Conservation (phyloP, 352 stramenopile species). For the Plasmopara viticola region DNA sequence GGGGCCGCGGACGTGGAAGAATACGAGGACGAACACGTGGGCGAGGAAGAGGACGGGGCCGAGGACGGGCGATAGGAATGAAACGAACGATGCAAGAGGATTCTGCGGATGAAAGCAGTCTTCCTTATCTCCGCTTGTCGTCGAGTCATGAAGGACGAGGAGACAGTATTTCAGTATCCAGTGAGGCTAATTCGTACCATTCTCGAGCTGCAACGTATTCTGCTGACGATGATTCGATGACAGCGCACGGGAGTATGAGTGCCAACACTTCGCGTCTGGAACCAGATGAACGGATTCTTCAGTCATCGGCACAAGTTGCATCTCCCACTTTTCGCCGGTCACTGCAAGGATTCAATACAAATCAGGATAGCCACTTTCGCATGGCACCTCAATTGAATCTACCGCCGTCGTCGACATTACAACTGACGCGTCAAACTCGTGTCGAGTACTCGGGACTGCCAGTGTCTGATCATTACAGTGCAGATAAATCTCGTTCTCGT, state of each 20-base stretch:
- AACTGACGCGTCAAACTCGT: conserved; percentile 13
- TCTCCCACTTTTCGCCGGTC: conserved; percentile 16
- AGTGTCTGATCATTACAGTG: conserved; percentile 8
- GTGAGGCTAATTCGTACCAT: conserved; percentile 13
- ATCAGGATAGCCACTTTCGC: conserved; percentile 27
- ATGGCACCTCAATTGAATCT: conserved; percentile 7
- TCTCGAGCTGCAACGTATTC: conserved; percentile 9
- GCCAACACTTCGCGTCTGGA: conserved; percentile 13
- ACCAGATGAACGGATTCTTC: conserved; percentile 16
- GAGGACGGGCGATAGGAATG: conserved; percentile 13
- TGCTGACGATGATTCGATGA: conserved; percentile 7
- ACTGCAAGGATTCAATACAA: conserved; percentile 21
- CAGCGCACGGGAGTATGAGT: conserved; percentile 18
- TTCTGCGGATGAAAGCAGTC: conserved; percentile 9
- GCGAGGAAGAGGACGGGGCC: conserved; percentile 19
- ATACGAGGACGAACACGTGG: conserved; percentile 19
- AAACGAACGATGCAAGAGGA: conserved; percentile 24
- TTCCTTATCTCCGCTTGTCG: conserved; percentile 12
- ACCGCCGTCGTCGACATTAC: conserved; percentile 14
- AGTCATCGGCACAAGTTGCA: conserved; percentile 11
- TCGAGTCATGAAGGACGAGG: conserved; percentile 10
- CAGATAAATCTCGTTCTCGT: conserved; percentile 11
- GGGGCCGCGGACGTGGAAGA: conserved; percentile 14
- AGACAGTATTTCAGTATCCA: conserved; percentile 7
- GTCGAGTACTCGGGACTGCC: conserved; percentile 16